Conservation (phyloP, 2,329 filamentous ascomycete species). For the Acrocalymma vagum region DNA sequence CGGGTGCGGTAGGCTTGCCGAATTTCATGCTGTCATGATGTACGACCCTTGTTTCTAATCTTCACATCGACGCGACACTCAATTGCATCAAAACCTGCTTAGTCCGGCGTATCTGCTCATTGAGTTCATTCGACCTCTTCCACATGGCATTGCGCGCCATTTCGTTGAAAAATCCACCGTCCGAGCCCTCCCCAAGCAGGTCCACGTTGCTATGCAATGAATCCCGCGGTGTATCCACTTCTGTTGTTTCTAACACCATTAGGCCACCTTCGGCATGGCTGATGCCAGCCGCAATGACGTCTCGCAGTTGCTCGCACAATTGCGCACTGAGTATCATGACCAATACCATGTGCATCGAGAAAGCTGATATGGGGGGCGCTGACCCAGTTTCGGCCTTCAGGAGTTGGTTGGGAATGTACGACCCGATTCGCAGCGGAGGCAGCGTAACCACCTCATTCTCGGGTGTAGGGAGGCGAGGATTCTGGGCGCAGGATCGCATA, state of each 20-base stretch:
- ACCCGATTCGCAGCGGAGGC: conserved; percentile 2
- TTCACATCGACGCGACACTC: neutral
- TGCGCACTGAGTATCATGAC: conserved; percentile 1
- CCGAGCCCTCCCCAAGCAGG: too few species aligned
- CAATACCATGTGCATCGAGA: conserved; percentile 4
- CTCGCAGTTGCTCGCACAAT: conserved; percentile 3
- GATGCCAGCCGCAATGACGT: neutral
- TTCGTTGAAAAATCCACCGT: neutral
- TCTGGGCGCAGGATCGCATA: conserved; percentile 3
- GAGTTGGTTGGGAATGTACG: conserved; percentile 1
- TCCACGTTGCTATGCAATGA: too few species aligned
- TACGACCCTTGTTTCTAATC: too few species aligned
- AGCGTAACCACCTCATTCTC: conserved; percentile 1
- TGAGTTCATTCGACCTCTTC: conserved; percentile 1
- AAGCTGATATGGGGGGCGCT: neutral
- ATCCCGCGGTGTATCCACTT: too few species aligned
- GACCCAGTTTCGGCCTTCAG: too few species aligned
- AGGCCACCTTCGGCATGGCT: conserved; percentile 1
- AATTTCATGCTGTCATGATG: too few species aligned
- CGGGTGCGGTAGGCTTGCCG: too few species aligned
- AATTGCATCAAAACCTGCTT: neutral
- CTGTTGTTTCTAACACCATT: too few species aligned
- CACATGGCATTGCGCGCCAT: neutral
- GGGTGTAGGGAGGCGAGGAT: neutral
- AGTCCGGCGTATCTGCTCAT: neutral